Base-by-base conservation (phyloP, 495 filamentous ascomycete species). In the Hypoxylon trugodes region DNA sequence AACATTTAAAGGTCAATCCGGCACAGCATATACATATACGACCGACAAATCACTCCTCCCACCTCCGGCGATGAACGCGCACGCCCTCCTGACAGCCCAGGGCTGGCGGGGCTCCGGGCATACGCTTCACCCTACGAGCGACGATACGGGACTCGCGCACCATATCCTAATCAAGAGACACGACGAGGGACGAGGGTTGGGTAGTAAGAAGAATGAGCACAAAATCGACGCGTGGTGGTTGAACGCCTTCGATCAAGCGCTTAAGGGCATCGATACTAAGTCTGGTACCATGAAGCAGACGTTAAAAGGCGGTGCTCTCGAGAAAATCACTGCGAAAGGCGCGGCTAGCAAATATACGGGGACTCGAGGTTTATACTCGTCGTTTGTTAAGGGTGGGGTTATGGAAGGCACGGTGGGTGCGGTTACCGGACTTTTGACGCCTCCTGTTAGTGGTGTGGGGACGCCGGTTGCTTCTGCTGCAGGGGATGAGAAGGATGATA, bases 141-240 rank as follows among this genome's bases (percentile, higher is more conserved):
- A 84, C 68, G 77, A 79, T 21, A 86, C 83, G 26, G 90, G 90
- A 22, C 82, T 94, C 6, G 81, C 83, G 9, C 84, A 82, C 53
- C 90, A 90, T 6, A 75, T 94, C 21, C 82, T 90, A 36, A 79
- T 92, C 22, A 81, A 85, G 12, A 86, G 84, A 49, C 90, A 90
- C 73, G 73, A 82, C 26, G 87, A 91, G 74, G 86, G 84, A 52
- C 77, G 86, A 59, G 90, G 90, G 24, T 76, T 94, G 3, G 90
- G 90, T 50, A 87, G 86, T 71, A 86, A 84, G 65, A 80, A 81
- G 52, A 76, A 79, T n/a, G 87, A 87, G 45, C 74, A 78, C 55
- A 89, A 85, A 38, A 86, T 84, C 62, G 82, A 85, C 45, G 88
- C 90, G 62, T 94, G 90, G 90, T 93, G 90, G 90, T 74, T 92